phyloP scores from a whole-genome alignment of 805 yeast species.

The Saccharomycopsis babjevae region DNA sequence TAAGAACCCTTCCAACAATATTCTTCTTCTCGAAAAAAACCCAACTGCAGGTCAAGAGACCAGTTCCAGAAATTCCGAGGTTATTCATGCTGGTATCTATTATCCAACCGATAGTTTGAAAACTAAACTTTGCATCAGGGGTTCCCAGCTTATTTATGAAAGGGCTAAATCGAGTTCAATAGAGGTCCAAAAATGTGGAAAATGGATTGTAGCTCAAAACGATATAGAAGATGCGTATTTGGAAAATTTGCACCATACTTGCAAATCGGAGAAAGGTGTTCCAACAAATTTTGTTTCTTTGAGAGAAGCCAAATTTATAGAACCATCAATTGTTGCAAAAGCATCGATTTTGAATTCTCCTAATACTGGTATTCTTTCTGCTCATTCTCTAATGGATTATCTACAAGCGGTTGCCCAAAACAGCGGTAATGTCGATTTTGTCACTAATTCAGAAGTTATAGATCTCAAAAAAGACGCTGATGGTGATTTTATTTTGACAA shows the following conservation, averaged over 20 bases:
- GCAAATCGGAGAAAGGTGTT: slow-evolving; percentile 38
- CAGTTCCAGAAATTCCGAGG: slow-evolving; percentile 85
- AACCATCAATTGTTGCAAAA: slow-evolving; percentile 59
- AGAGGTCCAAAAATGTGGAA: slow-evolving; percentile 57
- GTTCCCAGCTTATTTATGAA: slow-evolving; percentile 59
- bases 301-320: slow-evolving; percentile 35
- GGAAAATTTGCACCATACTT: slow-evolving; percentile 39
- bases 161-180: slow-evolving; percentile 37
- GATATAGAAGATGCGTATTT: slow-evolving; percentile 53
- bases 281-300: slow-evolving; percentile 49
- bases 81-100: slow-evolving; percentile 84
- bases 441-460: slow-evolving; percentile 48
- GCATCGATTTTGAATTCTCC: slow-evolving; percentile 62
- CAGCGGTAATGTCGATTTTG: slow-evolving; percentile 51
- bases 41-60: slow-evolving; percentile 64
- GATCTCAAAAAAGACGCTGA: slow-evolving; percentile 23
- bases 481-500: slow-evolving; percentile 21
- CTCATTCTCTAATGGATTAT: slow-evolving; percentile 65
- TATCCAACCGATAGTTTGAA: slow-evolving; percentile 63
- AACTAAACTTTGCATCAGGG: slow-evolving; percentile 60
- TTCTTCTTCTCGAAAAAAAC: slow-evolving; percentile 63
- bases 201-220: slow-evolving; percentile 80
- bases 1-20: slow-evolving; percentile 35
- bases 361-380: slow-evolving; percentile 74
- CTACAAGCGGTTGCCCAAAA: slow-evolving; percentile 42